Evolutionary conservation across 2,329 filamentous ascomycete genomes (phyloP).

Genomic region (Intubia oerlemansii): DNA sequence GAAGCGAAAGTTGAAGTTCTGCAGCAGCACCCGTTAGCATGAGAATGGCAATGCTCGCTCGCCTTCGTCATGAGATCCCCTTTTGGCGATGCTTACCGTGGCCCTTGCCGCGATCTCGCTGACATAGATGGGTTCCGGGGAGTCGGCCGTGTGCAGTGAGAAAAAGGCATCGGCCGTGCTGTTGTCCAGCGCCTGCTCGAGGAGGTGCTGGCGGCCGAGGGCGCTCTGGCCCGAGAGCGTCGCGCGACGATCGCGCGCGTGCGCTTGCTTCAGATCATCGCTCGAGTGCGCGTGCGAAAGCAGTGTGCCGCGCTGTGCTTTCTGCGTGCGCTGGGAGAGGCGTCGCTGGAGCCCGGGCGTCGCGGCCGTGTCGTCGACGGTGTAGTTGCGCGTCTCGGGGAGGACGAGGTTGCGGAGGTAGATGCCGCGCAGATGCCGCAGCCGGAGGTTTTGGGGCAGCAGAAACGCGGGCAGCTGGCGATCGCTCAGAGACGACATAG

Average conservation of each 20-base stretch:
- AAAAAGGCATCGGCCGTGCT: slow-evolving; percentile 79
- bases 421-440: slow-evolving; percentile 73
- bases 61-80: no score
- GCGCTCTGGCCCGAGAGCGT: slow-evolving; percentile 22
- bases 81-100: no score
- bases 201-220: slow-evolving; percentile 42
- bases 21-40: no score
- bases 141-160: slow-evolving; percentile 48
- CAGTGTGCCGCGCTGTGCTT: no score
- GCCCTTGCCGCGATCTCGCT: slow-evolving; percentile 61
- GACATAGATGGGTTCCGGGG: slow-evolving; percentile 63
- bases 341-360: no score
- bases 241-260: slow-evolving; percentile 23
- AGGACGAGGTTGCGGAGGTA: slow-evolving; percentile 73
- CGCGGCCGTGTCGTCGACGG: slow-evolving; percentile 75
- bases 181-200: slow-evolving; percentile 50
- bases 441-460: slow-evolving; percentile 57
- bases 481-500: no score
- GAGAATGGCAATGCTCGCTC: no score
- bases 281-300: slow-evolving; percentile 35
- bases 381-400: slow-evolving; percentile 29
- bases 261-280: slow-evolving; percentile 20
- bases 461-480: slow-evolving; percentile 31
- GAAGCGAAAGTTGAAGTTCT: slow-evolving; percentile 74
- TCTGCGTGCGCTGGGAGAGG: no score